Base-by-base conservation (phyloP, 805 yeast species). In the Metschnikowia aberdeeniae region DNA sequence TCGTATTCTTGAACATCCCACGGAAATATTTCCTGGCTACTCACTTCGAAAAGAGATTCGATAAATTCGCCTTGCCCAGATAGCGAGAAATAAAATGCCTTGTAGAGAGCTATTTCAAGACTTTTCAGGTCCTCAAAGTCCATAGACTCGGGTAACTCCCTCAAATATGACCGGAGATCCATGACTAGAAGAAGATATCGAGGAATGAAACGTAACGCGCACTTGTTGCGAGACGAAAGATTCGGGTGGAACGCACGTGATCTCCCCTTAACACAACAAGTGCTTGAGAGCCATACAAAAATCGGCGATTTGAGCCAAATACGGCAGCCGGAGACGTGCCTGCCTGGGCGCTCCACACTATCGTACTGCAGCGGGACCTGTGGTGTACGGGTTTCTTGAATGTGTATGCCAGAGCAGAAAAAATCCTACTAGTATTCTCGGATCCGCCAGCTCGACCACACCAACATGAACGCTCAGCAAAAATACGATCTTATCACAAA, bases 401-500 rank as follows among this genome's bases (percentile, higher is more conserved):
- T 17, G 34, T 28, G 24, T 31, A 28, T 36, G 45, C 40, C 45
- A 43, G 45, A 27, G 17, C 35, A 31, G 32, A 42, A 43, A 39
- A 40, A 33, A 17, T 30, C 13, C 26, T 40, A 40, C 26, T 32
- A 40, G 37, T 40, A 32, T 14, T 30, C 30, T 12, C 32, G 36
- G 31, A 26, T 17, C 14, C 32, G 31, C 36, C 32, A 24, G n/a
- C 12, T 26, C 32, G 11, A 32, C 10, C 34, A 24, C 64, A 49
- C 42, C 36, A 47, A 59, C 34, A 64, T 69, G 42, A 78, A 75
- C 49, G 82, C 93, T 28, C 67, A 72, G 43, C 84, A 80, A 54
- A 83, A 85, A 58, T 86, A 72, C 72, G 77, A 78, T 31, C 75
- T 89, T 54, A 89, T 93, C 61, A 85, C 95, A 36, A 83, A 84